Conservation (phyloP, 495 filamentous ascomycete genomes). For the Aspergillus egyptiacus region DNA sequence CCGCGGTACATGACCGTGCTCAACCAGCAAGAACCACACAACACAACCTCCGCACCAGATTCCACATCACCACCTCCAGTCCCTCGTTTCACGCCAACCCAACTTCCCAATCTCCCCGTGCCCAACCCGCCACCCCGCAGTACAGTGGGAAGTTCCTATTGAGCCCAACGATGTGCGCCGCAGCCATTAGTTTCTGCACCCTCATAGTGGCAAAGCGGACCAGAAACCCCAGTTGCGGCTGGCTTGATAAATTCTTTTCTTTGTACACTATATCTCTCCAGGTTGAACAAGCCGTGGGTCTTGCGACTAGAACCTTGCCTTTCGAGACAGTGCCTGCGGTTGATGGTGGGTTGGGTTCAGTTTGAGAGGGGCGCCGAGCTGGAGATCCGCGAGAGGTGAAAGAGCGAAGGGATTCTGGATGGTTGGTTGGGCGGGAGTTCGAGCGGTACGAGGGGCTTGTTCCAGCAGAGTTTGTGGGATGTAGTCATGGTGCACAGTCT, state of each 20-base stretch:
- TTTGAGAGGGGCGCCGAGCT: conserved; percentile 5
- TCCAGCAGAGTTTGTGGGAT: conserved; percentile 21
- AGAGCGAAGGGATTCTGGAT: conserved; percentile 14
- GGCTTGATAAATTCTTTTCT: conserved; percentile 1
- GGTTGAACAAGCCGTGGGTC: conserved; percentile 16
- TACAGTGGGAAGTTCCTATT: conserved; percentile 2
- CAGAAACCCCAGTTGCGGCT: conserved; percentile 42
- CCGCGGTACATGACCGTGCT: conserved; percentile 28
- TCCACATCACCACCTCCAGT: conserved; percentile 14
- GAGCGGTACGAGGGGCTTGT: conserved; percentile 14
- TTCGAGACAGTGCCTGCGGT: conserved; percentile 26
- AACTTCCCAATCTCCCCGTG: background rate
- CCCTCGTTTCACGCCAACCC: conserved; percentile 1
- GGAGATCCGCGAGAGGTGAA: conserved; percentile 1
- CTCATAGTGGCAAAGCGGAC: conserved; percentile 42
- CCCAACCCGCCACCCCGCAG: conserved; percentile 7
- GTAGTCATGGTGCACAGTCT: conserved; percentile 34
- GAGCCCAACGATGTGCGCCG: conserved; percentile 28
- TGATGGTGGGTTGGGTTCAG: background rate
- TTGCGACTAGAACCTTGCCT: conserved; percentile 23
- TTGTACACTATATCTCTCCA: conserved; percentile 27
- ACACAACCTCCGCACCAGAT: conserved; percentile 15
- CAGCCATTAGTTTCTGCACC: conserved; percentile 45
- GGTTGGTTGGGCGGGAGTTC: background rate
- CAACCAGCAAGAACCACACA: conserved; percentile 9